These are phyloP conservation scores for Clarireedia monteithiana DNA, from an alignment of 2,329 filamentous ascomycete species.

Conservation along the genomic window DNA sequence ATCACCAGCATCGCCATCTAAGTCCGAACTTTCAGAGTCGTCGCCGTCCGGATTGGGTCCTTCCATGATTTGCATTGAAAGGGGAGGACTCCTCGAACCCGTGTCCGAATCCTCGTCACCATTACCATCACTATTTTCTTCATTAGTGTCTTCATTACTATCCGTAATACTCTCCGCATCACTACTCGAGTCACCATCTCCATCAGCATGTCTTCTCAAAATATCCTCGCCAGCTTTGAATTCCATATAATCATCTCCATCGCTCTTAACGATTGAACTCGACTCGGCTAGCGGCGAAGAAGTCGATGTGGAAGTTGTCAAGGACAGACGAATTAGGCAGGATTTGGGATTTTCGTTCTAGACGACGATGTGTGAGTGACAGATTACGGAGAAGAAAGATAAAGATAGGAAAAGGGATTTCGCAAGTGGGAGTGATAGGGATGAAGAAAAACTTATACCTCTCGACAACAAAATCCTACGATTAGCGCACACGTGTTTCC, in stretches of 20 bases:
- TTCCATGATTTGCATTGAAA: too few species aligned
- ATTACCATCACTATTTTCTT: neutral
- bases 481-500: conserved; percentile 17
- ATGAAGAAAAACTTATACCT: conserved; percentile 6
- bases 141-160: neutral
- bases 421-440: neutral
- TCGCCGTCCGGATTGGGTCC: too few species aligned
- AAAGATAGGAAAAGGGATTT: neutral
- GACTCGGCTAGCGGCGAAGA: neutral
- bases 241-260: too few species aligned
- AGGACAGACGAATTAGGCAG: neutral
- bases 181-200: neutral
- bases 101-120: neutral
- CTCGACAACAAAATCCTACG: conserved; percentile 16
- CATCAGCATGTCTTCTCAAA: neutral
- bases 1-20: too few species aligned
- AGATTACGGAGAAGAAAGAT: neutral
- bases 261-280: neutral
- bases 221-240: neutral
- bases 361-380: neutral
- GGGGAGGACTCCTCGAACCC: too few species aligned
- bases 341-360: neutral
- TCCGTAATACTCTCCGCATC: too few species aligned
- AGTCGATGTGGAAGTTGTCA: neutral
- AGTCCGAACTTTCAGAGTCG: too few species aligned